phyloP scores from a whole-genome alignment of 2,329 filamentous ascomycete genomes.

The Ambrosiella beaveri region DNA sequence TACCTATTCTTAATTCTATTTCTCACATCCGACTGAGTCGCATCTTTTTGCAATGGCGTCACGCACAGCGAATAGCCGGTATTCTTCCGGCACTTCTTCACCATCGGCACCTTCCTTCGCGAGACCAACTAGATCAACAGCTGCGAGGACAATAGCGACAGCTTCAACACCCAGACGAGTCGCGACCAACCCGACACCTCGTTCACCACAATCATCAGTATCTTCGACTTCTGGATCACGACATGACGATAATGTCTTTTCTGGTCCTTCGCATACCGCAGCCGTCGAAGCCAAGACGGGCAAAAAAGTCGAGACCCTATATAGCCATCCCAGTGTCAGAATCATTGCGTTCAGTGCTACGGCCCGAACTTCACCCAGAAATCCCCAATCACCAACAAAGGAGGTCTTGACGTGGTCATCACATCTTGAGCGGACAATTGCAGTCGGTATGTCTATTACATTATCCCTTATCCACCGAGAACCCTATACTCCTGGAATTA shows the following conservation, averaged over 20 bases:
- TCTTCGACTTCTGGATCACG: background rate
- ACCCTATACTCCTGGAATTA: background rate
- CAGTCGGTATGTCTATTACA: slow-evolving; percentile 39
- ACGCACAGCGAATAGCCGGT: slow-evolving; percentile 8
- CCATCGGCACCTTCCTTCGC: slow-evolving; percentile 10
- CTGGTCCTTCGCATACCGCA: slow-evolving; percentile 2
- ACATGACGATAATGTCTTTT: slow-evolving; percentile 6
- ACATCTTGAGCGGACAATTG: slow-evolving; percentile 63
- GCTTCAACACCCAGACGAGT: slow-evolving; percentile 9
- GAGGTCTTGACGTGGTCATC: slow-evolving; percentile 53
- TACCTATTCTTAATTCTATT: background rate
- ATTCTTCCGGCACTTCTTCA: slow-evolving; percentile 6
- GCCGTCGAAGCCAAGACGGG: slow-evolving; percentile 7
- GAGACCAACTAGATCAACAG: slow-evolving; percentile 9
- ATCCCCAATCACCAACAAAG: slow-evolving; percentile 29
- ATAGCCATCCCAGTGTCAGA: slow-evolving; percentile 53
- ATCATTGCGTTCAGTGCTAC: slow-evolving; percentile 40
- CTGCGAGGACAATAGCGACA: slow-evolving; percentile 4
- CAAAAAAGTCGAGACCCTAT: slow-evolving; percentile 47
- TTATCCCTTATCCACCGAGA: background rate
- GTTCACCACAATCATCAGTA: background rate
- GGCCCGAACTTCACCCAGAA: slow-evolving; percentile 16
- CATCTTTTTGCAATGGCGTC: slow-evolving; percentile 5
- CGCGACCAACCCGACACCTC: slow-evolving; percentile 11
- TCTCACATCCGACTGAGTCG: background rate